A percentile compares a stretch with the other conserved stretches of the same genome.
phyloP scores from a whole-genome alignment of 2,329 filamentous ascomycete species.

The Aspergillus niger region DNA sequence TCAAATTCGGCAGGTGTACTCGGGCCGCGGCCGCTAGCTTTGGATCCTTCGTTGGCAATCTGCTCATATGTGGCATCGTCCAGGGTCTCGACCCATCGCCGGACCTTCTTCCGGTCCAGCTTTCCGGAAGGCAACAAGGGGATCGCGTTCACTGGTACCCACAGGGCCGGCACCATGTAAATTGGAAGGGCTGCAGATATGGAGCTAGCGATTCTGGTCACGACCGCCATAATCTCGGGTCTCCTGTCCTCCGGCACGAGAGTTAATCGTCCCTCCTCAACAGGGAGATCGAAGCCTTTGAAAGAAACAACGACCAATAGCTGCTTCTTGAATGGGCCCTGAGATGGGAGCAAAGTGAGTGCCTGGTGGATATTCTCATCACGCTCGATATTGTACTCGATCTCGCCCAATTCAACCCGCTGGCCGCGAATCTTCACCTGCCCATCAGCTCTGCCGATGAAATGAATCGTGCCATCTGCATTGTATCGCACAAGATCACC shows the following conservation, averaged over 20 bases:
- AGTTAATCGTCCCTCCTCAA: background rate
- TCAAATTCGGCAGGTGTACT: constrained; percentile 6
- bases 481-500: constrained; percentile 19
- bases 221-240: background rate
- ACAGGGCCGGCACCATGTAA: constrained; percentile 16
- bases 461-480: constrained; percentile 14
- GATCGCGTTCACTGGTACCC: constrained; percentile 13
- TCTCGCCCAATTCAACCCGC: constrained; percentile 19
- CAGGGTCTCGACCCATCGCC: constrained; percentile 10
- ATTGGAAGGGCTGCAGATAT: constrained; percentile 7
- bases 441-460: constrained; percentile 16
- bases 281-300: background rate
- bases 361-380: constrained; percentile 11
- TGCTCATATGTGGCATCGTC: constrained; percentile 4
- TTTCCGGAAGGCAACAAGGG: constrained; percentile 10
- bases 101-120: constrained; percentile 13
- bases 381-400: constrained; percentile 15
- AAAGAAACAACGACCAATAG: constrained; percentile 1
- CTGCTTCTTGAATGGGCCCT: background rate
- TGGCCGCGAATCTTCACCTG: constrained; percentile 21
- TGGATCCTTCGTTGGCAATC: constrained; percentile 2
- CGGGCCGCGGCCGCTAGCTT: constrained; percentile 3
- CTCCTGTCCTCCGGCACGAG: background rate
- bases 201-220: background rate
- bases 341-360: constrained; percentile 4